Percentiles rank a stretch among this genome's conserved stretches.
These are phyloP conservation scores for Trifolium repens DNA, from an alignment of 306 rosid genomes.

Conservation along the genomic window DNA sequence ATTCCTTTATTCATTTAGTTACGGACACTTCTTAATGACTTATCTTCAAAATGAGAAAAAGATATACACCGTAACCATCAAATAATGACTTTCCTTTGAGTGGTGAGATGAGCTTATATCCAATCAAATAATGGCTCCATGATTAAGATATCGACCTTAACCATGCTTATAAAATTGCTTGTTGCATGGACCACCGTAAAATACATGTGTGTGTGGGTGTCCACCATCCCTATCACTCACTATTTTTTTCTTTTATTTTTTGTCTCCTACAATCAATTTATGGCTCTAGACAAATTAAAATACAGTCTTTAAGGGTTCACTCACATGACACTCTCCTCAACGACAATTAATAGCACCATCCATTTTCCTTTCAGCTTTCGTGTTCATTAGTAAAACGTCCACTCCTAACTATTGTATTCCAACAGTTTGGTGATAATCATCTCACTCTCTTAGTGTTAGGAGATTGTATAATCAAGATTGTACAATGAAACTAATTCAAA, in stretches of 20 bases:
- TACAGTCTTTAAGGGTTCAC: neutral
- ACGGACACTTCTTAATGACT: neutral
- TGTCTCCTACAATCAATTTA: slow-evolving; percentile 24
- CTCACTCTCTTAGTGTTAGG: neutral
- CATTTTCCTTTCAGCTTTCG: slow-evolving; percentile 11
- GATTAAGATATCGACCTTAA: slow-evolving; percentile 31
- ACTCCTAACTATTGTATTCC: neutral
- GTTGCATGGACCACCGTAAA: slow-evolving; percentile 62
- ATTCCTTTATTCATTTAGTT: neutral
- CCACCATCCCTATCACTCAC: slow-evolving; percentile 40
- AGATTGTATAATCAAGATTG: neutral
- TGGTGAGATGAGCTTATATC: slow-evolving; percentile 7
- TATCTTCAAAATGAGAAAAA: neutral
- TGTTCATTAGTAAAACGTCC: slow-evolving; percentile 1
- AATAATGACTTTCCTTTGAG: no score
- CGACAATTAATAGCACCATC: neutral
- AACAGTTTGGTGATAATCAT: neutral
- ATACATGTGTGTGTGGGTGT: slow-evolving; percentile 83
- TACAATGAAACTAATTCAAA: slow-evolving; percentile 2
- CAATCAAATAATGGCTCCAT: slow-evolving; percentile 14
- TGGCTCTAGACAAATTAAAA: slow-evolving; percentile 14
- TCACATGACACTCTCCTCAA: slow-evolving; percentile 7
- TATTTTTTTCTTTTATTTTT: neutral
- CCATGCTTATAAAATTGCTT: slow-evolving; percentile 64
- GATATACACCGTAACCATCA: neutral